phyloP scores from a whole-genome alignment of 78 protist genomes.

The Emiliania huxleyi region DNA sequence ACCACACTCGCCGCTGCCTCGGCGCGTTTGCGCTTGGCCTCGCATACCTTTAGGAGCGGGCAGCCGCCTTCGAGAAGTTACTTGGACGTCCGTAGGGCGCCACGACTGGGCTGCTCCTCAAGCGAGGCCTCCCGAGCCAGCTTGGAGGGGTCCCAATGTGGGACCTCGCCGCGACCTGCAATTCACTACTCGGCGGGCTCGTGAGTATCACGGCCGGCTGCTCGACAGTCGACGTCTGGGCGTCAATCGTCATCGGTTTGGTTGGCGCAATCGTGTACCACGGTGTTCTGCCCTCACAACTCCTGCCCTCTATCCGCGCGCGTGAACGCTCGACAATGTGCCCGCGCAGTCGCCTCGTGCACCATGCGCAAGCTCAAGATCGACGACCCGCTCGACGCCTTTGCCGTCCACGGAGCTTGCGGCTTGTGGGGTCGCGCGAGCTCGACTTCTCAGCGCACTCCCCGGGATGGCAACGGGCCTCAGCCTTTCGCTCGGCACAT shows the following conservation, averaged over 20 bases:
- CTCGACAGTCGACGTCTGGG: background rate
- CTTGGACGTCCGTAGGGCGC: too few relatives aligned
- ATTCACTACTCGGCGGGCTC: constrained; percentile 33
- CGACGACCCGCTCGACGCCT: constrained; percentile 40
- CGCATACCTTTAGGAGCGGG: too few relatives aligned
- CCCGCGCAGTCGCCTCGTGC: too few relatives aligned
- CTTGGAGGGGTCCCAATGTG: background rate
- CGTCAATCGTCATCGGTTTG: background rate
- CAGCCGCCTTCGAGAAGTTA: too few relatives aligned
- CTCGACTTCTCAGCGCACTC: background rate
- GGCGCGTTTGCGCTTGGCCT: too few relatives aligned
- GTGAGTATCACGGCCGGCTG: constrained; percentile 40
- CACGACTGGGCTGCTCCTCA: background rate
- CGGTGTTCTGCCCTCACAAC: too few relatives aligned
- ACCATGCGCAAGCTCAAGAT: background rate
- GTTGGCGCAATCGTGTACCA: background rate
- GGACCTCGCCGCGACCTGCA: constrained; percentile 22
- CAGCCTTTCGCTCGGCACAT: too few relatives aligned
- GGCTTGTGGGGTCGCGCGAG: constrained; percentile 37
- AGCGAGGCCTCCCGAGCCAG: background rate
- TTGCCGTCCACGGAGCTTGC: constrained; percentile 25
- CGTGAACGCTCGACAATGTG: too few relatives aligned
- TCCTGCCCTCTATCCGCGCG: too few relatives aligned
- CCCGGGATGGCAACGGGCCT: too few relatives aligned
- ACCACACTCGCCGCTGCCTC: background rate